Evolutionary conservation across 2,329 filamentous ascomycete species (phyloP).

Genomic region (Tolypocladium sp.): DNA sequence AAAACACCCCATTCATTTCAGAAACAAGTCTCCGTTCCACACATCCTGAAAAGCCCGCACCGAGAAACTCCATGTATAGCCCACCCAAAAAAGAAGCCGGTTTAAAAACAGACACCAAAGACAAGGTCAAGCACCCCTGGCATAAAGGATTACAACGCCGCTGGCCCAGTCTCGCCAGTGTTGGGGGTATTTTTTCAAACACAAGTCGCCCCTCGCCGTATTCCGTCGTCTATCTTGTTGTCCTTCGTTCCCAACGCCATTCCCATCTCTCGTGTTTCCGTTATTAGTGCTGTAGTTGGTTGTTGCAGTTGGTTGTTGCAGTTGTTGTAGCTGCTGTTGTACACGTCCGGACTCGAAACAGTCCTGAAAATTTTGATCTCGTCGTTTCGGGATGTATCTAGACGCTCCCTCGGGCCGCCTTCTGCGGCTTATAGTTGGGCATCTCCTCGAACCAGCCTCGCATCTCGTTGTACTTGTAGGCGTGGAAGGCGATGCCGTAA

Average conservation of each 20-base stretch:
- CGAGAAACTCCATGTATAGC: neutral
- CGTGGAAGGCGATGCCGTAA: slow-evolving; percentile 95
- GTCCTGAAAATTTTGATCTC: neutral
- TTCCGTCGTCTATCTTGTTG: neutral
- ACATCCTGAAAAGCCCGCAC: neutral
- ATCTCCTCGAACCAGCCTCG: slow-evolving; percentile 76
- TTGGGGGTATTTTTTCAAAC: neutral
- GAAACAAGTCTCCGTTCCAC: neutral
- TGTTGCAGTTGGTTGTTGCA: neutral
- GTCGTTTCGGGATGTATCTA: slow-evolving; percentile 2
- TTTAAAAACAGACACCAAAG: neutral
- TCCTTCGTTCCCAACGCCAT: neutral
- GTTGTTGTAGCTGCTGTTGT: neutral
- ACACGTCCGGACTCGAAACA: neutral
- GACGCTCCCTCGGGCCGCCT: slow-evolving; percentile 25
- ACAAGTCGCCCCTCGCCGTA: neutral
- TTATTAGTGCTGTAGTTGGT: neutral
- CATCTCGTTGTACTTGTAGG: slow-evolving; percentile 78
- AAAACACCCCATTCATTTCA: neutral
- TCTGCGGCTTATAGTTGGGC: slow-evolving; percentile 70
- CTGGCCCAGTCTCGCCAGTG: neutral
- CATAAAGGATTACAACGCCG: neutral
- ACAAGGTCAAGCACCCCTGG: neutral
- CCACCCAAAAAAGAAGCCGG: neutral
- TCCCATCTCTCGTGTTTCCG: neutral